Percentiles rank a stretch among this genome's conserved stretches.
These are phyloP conservation scores for Psophocarpus tetragonolobus DNA, from an alignment of 306 rosid genomes.

Conservation along the genomic window DNA sequence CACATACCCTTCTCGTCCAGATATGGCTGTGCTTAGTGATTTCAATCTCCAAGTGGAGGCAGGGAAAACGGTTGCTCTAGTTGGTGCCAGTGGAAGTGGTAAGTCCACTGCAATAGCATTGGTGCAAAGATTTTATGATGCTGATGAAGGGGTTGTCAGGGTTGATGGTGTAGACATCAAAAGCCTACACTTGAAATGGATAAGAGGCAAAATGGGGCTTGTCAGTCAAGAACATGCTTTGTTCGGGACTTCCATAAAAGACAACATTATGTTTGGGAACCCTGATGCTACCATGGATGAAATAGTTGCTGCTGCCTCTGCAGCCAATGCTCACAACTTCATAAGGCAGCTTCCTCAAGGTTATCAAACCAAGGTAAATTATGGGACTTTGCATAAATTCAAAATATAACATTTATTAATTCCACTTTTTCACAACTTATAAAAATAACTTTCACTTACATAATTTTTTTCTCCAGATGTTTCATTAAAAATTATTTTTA, in stretches of 20 bases:
- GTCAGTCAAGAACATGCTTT: slow-evolving; percentile 97
- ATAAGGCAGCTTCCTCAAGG: slow-evolving; percentile 92
- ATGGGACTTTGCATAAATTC: no score
- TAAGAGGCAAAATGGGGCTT: slow-evolving; percentile 85
- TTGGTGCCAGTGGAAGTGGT: slow-evolving; percentile 96
- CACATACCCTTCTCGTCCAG: slow-evolving; percentile 86
- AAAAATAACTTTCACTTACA: no score
- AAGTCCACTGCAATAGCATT: slow-evolving; percentile 90
- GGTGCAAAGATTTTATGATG: slow-evolving; percentile 83
- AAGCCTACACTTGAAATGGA: slow-evolving; percentile 71
- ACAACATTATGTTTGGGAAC: slow-evolving; percentile 90
- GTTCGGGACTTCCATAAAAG: slow-evolving; percentile 87
- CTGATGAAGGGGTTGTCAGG: slow-evolving; percentile 59
- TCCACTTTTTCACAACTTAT: no score
- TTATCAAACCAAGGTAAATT: slow-evolving; percentile 84
- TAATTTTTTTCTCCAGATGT: no score
- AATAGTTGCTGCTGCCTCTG: slow-evolving; percentile 74
- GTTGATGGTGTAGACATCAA: slow-evolving; percentile 81
- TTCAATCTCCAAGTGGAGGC: slow-evolving; percentile 78
- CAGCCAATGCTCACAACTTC: slow-evolving; percentile 93
- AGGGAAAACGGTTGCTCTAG: slow-evolving; percentile 86
- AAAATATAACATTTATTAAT: no score
- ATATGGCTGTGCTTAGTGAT: slow-evolving; percentile 58
- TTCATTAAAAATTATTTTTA: no score
- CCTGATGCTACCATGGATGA: slow-evolving; percentile 83